phyloP scores from a whole-genome alignment of 345 rosid species.

The Firmiana major region DNA sequence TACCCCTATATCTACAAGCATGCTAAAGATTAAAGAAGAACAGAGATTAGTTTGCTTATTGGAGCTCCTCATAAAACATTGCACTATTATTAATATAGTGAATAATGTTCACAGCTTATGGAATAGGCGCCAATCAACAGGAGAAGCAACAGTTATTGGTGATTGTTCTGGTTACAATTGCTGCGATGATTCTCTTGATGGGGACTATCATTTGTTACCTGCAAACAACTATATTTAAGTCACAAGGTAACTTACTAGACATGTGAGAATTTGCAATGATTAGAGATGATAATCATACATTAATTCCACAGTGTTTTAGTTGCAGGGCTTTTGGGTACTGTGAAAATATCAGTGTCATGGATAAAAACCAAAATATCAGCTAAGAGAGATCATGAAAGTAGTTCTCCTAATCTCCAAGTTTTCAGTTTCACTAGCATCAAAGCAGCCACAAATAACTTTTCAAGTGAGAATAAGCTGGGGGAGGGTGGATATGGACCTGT shows the following conservation, averaged over 20 bases:
- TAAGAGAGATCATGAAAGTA: not conserved
- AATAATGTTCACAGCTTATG: not conserved
- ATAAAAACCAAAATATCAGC: not conserved
- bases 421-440: not conserved
- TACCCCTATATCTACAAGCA: no score
- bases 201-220: not conserved
- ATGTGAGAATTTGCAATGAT: not conserved
- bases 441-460: constrained; percentile 17
- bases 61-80: not conserved
- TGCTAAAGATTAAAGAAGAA: not conserved
- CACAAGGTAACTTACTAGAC: not conserved
- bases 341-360: not conserved
- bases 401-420: not conserved
- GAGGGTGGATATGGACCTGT: constrained; percentile 26
- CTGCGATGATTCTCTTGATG: not conserved
- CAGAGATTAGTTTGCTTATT: not conserved
- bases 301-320: not conserved
- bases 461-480: constrained; percentile 19
- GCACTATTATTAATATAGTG: not conserved
- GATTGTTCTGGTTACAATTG: not conserved
- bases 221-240: not conserved
- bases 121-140: not conserved
- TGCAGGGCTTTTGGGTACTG: not conserved
- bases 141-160: not conserved
- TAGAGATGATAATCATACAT: not conserved